Conservation (phyloP, 2,329 filamentous ascomycete species). For the Elsinoe fawcettii region DNA sequence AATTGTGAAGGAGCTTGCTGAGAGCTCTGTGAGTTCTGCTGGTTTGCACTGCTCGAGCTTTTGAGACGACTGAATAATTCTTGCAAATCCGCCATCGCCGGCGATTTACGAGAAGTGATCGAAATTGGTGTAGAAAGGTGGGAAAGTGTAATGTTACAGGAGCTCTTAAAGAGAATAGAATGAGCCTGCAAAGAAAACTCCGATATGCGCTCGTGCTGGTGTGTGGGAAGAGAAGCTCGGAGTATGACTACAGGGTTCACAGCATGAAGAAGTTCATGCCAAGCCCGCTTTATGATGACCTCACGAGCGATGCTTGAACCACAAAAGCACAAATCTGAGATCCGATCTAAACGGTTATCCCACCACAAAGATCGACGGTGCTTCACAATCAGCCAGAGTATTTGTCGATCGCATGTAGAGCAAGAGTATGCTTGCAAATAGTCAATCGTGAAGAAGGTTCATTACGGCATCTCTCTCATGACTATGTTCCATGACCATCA, state of each 20-base stretch:
- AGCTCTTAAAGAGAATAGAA: background rate
- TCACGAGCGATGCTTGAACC: background rate
- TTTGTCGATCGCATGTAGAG: no score
- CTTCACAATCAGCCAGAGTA: no score
- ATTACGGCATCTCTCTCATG: conserved; percentile 13
- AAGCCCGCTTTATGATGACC: background rate
- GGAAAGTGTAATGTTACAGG: background rate
- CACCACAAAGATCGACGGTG: no score
- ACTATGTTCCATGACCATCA: conserved; percentile 12
- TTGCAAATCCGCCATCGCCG: conserved; percentile 36
- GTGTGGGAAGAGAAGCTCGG: background rate
- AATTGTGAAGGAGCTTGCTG: conserved; percentile 21
- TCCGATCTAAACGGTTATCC: background rate
- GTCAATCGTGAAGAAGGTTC: conserved; percentile 1
- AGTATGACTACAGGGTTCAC: background rate
- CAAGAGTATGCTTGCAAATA: no score
- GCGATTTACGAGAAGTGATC: background rate
- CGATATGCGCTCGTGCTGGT: background rate
- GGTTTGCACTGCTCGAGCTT: conserved; percentile 19
- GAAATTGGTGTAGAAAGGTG: background rate
- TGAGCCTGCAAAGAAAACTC: background rate
- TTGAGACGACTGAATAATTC: conserved; percentile 39
- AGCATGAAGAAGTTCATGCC: background rate
- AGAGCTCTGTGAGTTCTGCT: conserved; percentile 21
- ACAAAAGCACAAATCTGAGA: background rate